Evolutionary conservation across 2,329 filamentous ascomycete genomes (phyloP).

Genomic region (Colletotrichum godetiae): DNA sequence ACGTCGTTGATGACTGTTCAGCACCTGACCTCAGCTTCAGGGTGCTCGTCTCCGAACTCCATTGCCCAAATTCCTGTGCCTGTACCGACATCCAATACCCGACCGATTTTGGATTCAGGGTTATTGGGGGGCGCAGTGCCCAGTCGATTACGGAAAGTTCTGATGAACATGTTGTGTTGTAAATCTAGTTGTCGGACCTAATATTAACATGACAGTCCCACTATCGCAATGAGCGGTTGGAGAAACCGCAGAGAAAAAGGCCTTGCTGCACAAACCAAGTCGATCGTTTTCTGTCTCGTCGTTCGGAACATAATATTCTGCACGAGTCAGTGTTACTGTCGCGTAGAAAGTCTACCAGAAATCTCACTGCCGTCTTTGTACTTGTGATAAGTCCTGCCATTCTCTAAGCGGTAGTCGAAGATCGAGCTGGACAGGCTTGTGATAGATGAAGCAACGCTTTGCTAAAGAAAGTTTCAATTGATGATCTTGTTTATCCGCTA

Average conservation of each 20-base stretch:
- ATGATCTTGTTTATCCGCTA: too few species aligned
- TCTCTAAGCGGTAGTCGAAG: constrained; percentile 5
- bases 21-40: constrained; percentile 40
- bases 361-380: constrained; percentile 31
- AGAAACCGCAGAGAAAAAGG: too few species aligned
- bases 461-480: neutral
- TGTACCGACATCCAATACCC: constrained; percentile 57
- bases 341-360: too few species aligned
- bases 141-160: constrained; percentile 45
- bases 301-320: constrained; percentile 26
- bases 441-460: constrained; percentile 35
- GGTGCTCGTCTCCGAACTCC: constrained; percentile 51
- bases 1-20: neutral
- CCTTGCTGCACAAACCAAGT: neutral
- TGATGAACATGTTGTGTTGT: constrained; percentile 47
- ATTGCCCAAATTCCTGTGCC: constrained; percentile 58
- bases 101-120: constrained; percentile 39
- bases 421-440: constrained; percentile 47
- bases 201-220: neutral
- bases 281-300: constrained; percentile 16
- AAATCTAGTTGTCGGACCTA: constrained; percentile 39
- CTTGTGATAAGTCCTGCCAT: constrained; percentile 28
- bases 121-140: constrained; percentile 26
- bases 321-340: too few species aligned
- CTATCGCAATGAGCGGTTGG: too few species aligned